A percentile compares a stretch with the other conserved stretches of the same genome.
phyloP scores from a whole-genome alignment of 2,329 filamentous ascomycete genomes.

The Pestalotiopsis sp. region DNA sequence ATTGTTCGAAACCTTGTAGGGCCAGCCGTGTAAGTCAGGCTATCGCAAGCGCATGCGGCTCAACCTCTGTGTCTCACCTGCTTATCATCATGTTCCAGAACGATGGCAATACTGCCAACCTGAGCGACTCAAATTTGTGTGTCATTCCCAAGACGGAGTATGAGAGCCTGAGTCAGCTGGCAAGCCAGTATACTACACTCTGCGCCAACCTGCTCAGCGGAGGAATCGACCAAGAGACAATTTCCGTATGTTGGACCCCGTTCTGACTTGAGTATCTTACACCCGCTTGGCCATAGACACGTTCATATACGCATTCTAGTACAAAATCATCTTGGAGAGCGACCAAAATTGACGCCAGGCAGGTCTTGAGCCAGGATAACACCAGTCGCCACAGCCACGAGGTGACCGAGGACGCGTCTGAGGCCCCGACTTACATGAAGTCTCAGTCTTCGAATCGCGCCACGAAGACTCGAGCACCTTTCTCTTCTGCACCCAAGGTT shows the following conservation, averaged over 20 bases:
- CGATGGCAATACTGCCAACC: slow-evolving; percentile 25
- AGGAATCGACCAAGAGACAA: slow-evolving; percentile 48
- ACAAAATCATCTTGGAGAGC: background rate
- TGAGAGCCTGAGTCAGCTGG: slow-evolving; percentile 54
- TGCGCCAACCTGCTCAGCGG: slow-evolving; percentile 51
- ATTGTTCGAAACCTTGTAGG: slow-evolving; percentile 20
- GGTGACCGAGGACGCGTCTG: slow-evolving; percentile 12
- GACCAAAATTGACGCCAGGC: background rate
- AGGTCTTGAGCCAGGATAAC: slow-evolving; percentile 18
- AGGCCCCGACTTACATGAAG: slow-evolving; percentile 12
- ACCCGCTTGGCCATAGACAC: background rate
- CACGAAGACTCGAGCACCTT: background rate
- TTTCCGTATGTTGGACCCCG: slow-evolving; percentile 41
- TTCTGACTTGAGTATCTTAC: background rate
- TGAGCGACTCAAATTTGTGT: slow-evolving; percentile 46
- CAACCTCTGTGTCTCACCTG: slow-evolving; percentile 3
- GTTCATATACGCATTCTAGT: background rate
- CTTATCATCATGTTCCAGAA: slow-evolving; percentile 20
- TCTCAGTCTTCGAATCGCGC: background rate
- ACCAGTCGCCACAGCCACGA: slow-evolving; percentile 10
- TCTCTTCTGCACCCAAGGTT: background rate
- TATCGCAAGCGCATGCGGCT: background rate
- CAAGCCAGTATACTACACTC: slow-evolving; percentile 56
- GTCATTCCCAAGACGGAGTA: slow-evolving; percentile 63
- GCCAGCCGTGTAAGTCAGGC: slow-evolving; percentile 30